Percentiles rank a stretch among this genome's conserved stretches.
Evolutionary conservation across 1,139 yeast species (phyloP).

Genomic region (Pichia sp.): DNA sequence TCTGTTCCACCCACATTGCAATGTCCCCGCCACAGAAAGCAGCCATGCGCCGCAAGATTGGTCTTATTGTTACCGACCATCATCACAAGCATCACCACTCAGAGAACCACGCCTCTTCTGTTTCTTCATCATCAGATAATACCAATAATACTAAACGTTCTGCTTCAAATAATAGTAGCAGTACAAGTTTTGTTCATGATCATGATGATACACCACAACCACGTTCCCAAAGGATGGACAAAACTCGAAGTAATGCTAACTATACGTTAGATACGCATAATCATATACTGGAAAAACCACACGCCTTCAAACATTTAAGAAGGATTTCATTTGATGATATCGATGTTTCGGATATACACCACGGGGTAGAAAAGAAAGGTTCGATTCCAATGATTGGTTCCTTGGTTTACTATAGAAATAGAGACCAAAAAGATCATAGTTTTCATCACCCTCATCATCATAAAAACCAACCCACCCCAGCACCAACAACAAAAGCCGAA

Average conservation of each 20-base stretch:
- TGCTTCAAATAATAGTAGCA: no score
- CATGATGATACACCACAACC: background rate
- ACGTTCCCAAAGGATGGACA: background rate
- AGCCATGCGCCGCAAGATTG: constrained; percentile 9
- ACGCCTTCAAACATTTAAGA: background rate
- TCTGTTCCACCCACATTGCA: no score
- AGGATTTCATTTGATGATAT: constrained; percentile 4
- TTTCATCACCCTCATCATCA: background rate
- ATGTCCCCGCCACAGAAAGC: background rate
- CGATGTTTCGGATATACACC: background rate
- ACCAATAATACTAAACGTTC: background rate
- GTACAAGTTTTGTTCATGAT: no score
- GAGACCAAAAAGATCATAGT: background rate
- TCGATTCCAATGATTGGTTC: constrained; percentile 27
- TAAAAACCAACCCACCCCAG: background rate
- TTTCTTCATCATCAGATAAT: background rate
- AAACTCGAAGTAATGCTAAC: background rate
- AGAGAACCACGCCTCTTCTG: background rate
- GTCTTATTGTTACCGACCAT: constrained; percentile 9
- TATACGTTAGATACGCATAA: background rate
- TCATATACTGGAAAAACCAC: background rate
- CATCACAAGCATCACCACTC: background rate
- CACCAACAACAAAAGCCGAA: background rate
- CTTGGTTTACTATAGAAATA: constrained; percentile 19
- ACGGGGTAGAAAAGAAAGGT: constrained; percentile 12